A percentile compares a stretch with the other conserved stretches of the same genome.
phyloP scores from a whole-genome alignment of 2,329 filamentous ascomycete genomes.

The Lecanoromycetidae sp. region DNA sequence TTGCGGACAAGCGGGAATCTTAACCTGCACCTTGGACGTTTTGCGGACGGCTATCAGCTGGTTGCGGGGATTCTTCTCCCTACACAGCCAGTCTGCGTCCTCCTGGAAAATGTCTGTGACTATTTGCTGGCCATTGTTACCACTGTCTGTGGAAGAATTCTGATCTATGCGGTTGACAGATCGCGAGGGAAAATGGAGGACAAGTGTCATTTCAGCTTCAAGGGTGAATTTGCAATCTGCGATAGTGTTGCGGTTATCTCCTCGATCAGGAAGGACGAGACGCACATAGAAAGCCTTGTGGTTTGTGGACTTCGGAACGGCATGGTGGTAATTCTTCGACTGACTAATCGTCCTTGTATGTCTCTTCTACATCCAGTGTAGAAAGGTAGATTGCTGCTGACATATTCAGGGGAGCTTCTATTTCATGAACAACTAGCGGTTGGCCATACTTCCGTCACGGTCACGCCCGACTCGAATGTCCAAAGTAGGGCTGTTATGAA shows the following conservation, averaged over 20 bases:
- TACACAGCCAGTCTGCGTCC: conserved; percentile 29
- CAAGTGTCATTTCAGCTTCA: conserved; percentile 25
- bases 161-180: conserved; percentile 23
- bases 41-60: conserved; percentile 17
- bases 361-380: background rate
- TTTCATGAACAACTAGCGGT: conserved; percentile 11
- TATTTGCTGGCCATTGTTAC: conserved; percentile 29
- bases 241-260: conserved; percentile 14
- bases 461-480: conserved; percentile 2
- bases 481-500: conserved; percentile 4
- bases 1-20: too few species aligned
- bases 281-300: background rate
- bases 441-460: conserved; percentile 16
- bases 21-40: conserved; percentile 24
- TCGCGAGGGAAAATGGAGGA: conserved; percentile 18
- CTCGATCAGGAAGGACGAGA: background rate
- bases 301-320: conserved; percentile 18
- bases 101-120: conserved; percentile 23
- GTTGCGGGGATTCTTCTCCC: conserved; percentile 21
- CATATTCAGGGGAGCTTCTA: background rate
- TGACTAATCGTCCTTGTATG: conserved; percentile 4
- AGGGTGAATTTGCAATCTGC: conserved; percentile 13
- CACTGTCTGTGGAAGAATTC: conserved; percentile 28
- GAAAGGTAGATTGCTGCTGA: conserved; percentile 7
- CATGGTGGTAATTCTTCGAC: conserved; percentile 4